These are phyloP conservation scores for Saturnispora kantuleensis DNA, from an alignment of 805 yeast species.

Conservation along the genomic window DNA sequence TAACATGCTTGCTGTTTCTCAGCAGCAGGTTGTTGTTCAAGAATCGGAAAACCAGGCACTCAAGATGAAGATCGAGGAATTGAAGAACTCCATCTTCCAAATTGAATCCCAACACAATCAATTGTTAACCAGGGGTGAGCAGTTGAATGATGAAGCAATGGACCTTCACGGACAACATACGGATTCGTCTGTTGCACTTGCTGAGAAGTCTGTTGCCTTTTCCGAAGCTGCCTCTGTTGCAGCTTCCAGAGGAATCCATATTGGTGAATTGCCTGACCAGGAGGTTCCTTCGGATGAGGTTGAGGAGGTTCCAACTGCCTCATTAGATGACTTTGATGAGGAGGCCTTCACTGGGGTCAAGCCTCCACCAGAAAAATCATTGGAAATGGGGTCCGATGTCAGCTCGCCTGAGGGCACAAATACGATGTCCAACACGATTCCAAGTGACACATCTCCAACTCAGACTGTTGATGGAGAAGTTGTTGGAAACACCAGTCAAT, in stretches of 20 bases:
- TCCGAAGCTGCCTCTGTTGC: constrained; percentile 24
- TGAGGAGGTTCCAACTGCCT: constrained; percentile 26
- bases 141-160: constrained; percentile 31
- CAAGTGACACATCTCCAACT: constrained; percentile 27
- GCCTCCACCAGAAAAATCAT: background rate
- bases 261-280: constrained; percentile 15
- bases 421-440: constrained; percentile 11
- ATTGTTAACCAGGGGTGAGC: constrained; percentile 15
- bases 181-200: constrained; percentile 24
- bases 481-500: constrained; percentile 12
- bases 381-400: constrained; percentile 8
- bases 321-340: constrained; percentile 25
- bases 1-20: constrained; percentile 53
- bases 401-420: constrained; percentile 19
- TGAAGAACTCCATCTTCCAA: constrained; percentile 20
- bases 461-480: constrained; percentile 28
- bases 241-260: constrained; percentile 18
- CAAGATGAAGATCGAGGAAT: constrained; percentile 16
- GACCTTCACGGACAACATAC: constrained; percentile 30
- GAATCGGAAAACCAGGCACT: constrained; percentile 37
- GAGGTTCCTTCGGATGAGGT: background rate
- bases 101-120: constrained; percentile 20
- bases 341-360: constrained; percentile 14
- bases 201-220: constrained; percentile 24
- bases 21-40: constrained; percentile 57